Percentiles rank a stretch among this genome's conserved stretches.
Conservation (phyloP, 805 yeast species). For the Myxozyma melibiosi region DNA sequence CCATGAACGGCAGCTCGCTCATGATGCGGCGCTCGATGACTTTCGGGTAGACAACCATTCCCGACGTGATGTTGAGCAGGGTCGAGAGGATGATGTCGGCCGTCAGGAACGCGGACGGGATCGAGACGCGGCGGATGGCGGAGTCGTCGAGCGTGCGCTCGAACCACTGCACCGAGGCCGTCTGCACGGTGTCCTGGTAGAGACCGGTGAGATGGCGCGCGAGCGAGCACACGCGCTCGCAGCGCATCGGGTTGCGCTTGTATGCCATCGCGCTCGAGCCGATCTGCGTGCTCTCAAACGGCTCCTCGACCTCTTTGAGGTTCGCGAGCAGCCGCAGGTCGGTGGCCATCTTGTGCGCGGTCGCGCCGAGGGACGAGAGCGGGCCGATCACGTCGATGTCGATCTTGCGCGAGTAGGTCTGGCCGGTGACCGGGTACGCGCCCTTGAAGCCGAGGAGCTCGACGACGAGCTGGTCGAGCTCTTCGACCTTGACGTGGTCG, state of each 20-base stretch:
- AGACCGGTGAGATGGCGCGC: conserved; percentile 93
- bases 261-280: conserved; percentile 99
- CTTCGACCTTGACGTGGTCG: conserved; percentile 86
- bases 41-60: conserved; percentile 97
- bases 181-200: conserved; percentile 90
- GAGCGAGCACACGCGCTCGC: conserved; percentile 98
- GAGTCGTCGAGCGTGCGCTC: conserved; percentile 98
- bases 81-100: conserved; percentile 92
- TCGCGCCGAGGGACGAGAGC: conserved; percentile 89
- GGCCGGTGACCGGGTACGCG: conserved; percentile 98
- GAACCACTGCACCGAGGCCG: conserved; percentile 98
- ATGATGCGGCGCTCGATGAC: conserved; percentile 95
- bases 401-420: conserved; percentile 97
- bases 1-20: conserved; percentile 98
- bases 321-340: conserved; percentile 94
- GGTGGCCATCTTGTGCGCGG: conserved; percentile 97
- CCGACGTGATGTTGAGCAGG: conserved; percentile 86
- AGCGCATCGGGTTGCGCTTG: conserved; percentile 99
- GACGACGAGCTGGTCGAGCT: conserved; percentile 85
- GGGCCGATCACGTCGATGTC: conserved; percentile 94
- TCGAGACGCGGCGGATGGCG: conserved; percentile 94
- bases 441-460: conserved; percentile 90
- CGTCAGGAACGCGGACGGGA: conserved; percentile 95
- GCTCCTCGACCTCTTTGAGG: conserved; percentile 96
- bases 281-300: conserved; percentile 97